Conservation (phyloP, 208 protist genomes). For the Trypanosoma melophagium region DNA sequence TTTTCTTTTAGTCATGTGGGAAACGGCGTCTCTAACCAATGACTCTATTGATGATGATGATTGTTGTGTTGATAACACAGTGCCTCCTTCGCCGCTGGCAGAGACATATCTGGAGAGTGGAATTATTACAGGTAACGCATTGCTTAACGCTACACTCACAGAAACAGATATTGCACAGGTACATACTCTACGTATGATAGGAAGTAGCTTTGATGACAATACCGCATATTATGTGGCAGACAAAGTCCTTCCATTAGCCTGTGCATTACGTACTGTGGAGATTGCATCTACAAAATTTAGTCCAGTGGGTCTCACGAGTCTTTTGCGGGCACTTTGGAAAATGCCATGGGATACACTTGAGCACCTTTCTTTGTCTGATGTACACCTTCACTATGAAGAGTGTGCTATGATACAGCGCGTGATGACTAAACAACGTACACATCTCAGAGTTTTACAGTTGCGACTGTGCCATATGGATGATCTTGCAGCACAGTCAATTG, state of each 20-base stretch:
- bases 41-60: background rate
- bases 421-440: slow-evolving; percentile 14
- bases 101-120: background rate
- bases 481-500: slow-evolving; percentile 29
- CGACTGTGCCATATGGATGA: slow-evolving; percentile 43
- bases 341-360: slow-evolving; percentile 10
- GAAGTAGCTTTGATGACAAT: slow-evolving; percentile 19
- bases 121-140: background rate
- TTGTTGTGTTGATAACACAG: background rate
- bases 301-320: background rate
- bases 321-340: slow-evolving; percentile 5
- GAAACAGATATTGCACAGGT: slow-evolving; percentile 6
- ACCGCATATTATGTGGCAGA: slow-evolving; percentile 13
- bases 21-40: too few species aligned
- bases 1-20: too few species aligned
- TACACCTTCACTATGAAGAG: slow-evolving; percentile 29
- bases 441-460: slow-evolving; percentile 27
- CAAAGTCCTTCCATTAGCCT: slow-evolving; percentile 9
- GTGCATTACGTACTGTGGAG: slow-evolving; percentile 3
- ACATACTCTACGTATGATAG: slow-evolving; percentile 16
- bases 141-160: slow-evolving; percentile 1
- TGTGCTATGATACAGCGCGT: slow-evolving; percentile 14
- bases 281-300: slow-evolving; percentile 14
- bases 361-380: slow-evolving; percentile 24
- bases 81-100: background rate